Percentiles rank a stretch among this genome's conserved stretches.
Evolutionary conservation across 352 stramenopile species (phyloP).

Genomic region (Pythium diclinum): DNA sequence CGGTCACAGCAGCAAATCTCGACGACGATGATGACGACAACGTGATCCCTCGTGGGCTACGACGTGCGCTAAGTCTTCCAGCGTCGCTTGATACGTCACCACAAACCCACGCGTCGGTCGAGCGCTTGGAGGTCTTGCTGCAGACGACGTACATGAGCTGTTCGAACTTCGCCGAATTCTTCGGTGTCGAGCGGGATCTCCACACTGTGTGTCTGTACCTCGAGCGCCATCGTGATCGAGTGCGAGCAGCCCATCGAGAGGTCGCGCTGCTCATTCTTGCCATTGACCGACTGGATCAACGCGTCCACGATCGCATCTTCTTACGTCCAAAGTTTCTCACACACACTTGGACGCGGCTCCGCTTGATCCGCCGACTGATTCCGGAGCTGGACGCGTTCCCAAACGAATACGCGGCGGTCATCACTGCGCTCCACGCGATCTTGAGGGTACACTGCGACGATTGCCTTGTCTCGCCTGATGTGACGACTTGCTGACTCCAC

Average conservation of each 20-base stretch:
- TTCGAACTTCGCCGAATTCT: conserved; percentile 5
- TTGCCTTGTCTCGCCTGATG: neutral
- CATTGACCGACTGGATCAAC: conserved; percentile 27
- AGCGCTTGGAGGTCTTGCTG: conserved; percentile 18
- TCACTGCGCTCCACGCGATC: conserved; percentile 20
- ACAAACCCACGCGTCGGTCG: conserved; percentile 9
- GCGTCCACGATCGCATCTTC: conserved; percentile 19
- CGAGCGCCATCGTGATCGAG: conserved; percentile 26
- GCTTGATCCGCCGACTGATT: conserved; percentile 33
- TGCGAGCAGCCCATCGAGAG: conserved; percentile 43
- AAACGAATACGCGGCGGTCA: conserved; percentile 27
- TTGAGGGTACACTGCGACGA: conserved; percentile 20
- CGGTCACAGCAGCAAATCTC: neutral
- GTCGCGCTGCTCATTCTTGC: conserved; percentile 47
- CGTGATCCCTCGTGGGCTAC: conserved; percentile 6
- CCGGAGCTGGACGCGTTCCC: conserved; percentile 52
- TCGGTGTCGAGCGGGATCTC: conserved; percentile 7
- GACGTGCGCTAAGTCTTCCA: conserved; percentile 13
- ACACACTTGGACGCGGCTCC: conserved; percentile 24
- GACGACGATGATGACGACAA: conserved; percentile 16
- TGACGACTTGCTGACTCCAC: no score
- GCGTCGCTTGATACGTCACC: conserved; percentile 5
- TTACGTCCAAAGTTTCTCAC: conserved; percentile 22
- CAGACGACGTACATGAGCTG: conserved; percentile 14
- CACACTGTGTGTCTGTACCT: conserved; percentile 2